Percentiles rank a stretch among this genome's conserved stretches.
These are phyloP conservation scores for Amanita fuliginea DNA, from an alignment of 768 basidiomycete species.

Conservation along the genomic window DNA sequence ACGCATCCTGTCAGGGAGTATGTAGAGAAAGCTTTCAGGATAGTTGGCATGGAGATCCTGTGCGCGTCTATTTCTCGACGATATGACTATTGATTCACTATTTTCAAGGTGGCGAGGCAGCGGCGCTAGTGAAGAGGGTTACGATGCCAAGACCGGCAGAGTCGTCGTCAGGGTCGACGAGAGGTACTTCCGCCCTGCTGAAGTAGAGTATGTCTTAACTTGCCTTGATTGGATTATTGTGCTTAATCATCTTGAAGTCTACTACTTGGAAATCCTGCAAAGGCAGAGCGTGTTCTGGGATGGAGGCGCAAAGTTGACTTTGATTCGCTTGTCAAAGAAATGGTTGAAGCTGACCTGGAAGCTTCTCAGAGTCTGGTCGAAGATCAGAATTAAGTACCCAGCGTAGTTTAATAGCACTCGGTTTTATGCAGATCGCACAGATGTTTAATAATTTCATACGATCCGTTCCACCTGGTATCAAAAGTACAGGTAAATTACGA, in stretches of 20 bases:
- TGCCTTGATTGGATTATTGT: not conserved
- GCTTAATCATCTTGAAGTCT: slow-evolving; percentile 35
- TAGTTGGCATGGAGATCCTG: slow-evolving; percentile 58
- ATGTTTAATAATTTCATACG: not conserved
- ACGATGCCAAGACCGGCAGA: slow-evolving; percentile 56
- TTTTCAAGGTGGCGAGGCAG: slow-evolving; percentile 59
- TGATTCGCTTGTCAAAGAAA: slow-evolving; percentile 78
- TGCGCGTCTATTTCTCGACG: slow-evolving; percentile 19
- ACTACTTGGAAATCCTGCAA: slow-evolving; percentile 78
- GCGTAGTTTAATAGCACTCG: not conserved
- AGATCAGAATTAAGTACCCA: slow-evolving; percentile 57
- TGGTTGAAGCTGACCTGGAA: slow-evolving; percentile 78
- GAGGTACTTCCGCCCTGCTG: slow-evolving; percentile 88
- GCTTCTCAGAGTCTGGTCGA: slow-evolving; percentile 67
- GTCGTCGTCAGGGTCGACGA: slow-evolving; percentile 79
- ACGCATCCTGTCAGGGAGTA: slow-evolving; percentile 92
- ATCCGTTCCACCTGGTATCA: not conserved
- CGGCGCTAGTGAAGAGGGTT: slow-evolving; percentile 70
- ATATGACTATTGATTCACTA: not conserved
- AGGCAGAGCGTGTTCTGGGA: slow-evolving; percentile 80
- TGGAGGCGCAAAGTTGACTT: slow-evolving; percentile 88
- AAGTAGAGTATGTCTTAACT: slow-evolving; percentile 69
- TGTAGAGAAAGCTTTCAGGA: slow-evolving; percentile 76
- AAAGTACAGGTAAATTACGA: not conserved
- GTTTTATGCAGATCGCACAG: no score